Conservation (phyloP, 1,284 basidiomycete genomes). For the Vanrija sp. region DNA sequence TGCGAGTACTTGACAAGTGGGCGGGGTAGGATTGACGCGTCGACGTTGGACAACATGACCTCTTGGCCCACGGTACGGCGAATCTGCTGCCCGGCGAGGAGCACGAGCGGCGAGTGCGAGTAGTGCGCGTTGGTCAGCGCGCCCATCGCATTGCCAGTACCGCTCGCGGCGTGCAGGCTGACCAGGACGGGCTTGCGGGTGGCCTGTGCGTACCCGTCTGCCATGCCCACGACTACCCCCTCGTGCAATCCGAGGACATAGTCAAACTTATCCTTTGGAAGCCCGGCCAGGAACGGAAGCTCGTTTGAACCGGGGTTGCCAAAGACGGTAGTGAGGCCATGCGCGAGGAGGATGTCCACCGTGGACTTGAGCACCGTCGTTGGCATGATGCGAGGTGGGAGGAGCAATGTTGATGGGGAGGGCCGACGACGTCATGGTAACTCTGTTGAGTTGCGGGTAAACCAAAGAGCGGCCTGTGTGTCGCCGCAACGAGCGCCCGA, state of each 20-base stretch:
- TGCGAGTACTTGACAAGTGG: slow-evolving; percentile 8
- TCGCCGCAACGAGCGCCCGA: too few relatives aligned
- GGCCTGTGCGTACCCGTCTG: slow-evolving; percentile 10
- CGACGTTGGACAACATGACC: slow-evolving; percentile 14
- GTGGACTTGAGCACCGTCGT: background rate
- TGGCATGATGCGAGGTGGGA: background rate
- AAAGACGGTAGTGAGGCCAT: slow-evolving; percentile 11
- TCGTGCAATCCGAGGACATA: slow-evolving; percentile 17
- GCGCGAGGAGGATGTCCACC: slow-evolving; percentile 4
- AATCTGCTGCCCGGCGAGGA: slow-evolving; percentile 14
- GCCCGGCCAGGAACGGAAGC: slow-evolving; percentile 12
- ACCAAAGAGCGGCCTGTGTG: too few relatives aligned
- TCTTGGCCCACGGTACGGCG: slow-evolving; percentile 13
- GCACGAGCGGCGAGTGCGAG: slow-evolving; percentile 12
- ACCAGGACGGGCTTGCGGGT: slow-evolving; percentile 4
- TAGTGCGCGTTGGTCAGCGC: slow-evolving; percentile 11
- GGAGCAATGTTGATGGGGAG: too few relatives aligned
- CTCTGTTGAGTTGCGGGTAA: too few relatives aligned
- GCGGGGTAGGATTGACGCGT: slow-evolving; percentile 2
- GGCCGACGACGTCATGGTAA: too few relatives aligned
- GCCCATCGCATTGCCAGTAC: slow-evolving; percentile 14
- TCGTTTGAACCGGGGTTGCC: slow-evolving; percentile 17
- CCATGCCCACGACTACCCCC: slow-evolving; percentile 9
- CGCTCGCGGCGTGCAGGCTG: slow-evolving; percentile 9
- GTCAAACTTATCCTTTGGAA: slow-evolving; percentile 7